Percentiles rank a stretch among this genome's conserved stretches.
Evolutionary conservation across 2,329 filamentous ascomycete species (phyloP).

Genomic region (Phyllosticta citrichinensis): DNA sequence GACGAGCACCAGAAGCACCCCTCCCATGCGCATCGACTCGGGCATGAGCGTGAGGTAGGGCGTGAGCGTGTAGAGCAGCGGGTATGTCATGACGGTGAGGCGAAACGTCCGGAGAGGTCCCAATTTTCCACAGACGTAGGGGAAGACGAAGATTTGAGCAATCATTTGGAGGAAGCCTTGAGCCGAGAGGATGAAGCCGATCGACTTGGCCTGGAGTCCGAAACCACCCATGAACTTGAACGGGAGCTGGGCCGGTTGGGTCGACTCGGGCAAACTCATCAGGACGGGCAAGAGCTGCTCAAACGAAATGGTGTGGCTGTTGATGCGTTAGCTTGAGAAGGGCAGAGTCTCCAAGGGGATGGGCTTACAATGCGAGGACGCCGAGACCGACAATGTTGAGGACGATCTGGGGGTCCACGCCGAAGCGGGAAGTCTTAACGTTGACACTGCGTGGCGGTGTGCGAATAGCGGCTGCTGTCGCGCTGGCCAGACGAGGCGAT

Average conservation of each 20-base stretch:
- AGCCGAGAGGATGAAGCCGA: constrained; percentile 78
- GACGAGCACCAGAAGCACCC: constrained; percentile 67
- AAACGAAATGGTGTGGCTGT: constrained; percentile 90
- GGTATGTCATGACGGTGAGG: constrained; percentile 71
- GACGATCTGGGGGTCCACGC: constrained; percentile 76
- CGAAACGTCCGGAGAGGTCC: constrained; percentile 77
- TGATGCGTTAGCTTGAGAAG: constrained; percentile 15
- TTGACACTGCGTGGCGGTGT: constrained; percentile 10
- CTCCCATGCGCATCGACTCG: constrained; percentile 56
- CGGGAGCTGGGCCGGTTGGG: constrained; percentile 50
- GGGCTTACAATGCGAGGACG: constrained; percentile 83
- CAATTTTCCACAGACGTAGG: constrained; percentile 61
- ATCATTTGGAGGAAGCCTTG: constrained; percentile 87
- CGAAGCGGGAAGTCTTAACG: constrained; percentile 36
- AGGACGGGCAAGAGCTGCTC: constrained; percentile 91
- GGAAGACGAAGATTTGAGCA: constrained; percentile 75
- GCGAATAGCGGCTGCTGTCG: constrained; percentile 15
- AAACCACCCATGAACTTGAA: constrained; percentile 88
- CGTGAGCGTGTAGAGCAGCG: constrained; percentile 74
- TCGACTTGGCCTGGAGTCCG: constrained; percentile 68
- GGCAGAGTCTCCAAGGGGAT: constrained; percentile 8
- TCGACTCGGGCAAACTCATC: constrained; percentile 57
- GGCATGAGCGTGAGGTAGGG: constrained; percentile 86
- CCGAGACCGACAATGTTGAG: constrained; percentile 85
- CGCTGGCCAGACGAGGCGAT: constrained; percentile 40